phyloP scores from a whole-genome alignment of 176 grass and related monocot genomes.

The Secale cereale region DNA sequence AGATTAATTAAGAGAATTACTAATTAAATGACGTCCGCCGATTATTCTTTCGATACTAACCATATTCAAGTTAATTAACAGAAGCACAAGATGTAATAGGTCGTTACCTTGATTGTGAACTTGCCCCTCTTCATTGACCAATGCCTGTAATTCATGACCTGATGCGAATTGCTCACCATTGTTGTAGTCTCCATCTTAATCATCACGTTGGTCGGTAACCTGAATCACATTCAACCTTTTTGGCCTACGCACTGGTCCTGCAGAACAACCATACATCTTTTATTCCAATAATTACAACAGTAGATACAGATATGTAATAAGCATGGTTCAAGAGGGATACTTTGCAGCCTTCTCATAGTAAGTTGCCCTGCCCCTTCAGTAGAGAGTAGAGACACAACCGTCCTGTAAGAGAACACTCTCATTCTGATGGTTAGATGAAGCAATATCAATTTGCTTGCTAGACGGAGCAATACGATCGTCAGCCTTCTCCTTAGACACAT shows the following conservation, averaged over 20 bases:
- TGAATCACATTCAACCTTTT: neutral
- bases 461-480: neutral
- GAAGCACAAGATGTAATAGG: too few relatives aligned
- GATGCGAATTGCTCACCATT: too few relatives aligned
- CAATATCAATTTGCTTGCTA: too few relatives aligned
- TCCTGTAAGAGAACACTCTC: neutral
- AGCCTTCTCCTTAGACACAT: neutral
- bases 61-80: too few relatives aligned
- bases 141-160: too few relatives aligned
- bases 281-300: neutral
- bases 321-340: neutral
- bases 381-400: neutral
- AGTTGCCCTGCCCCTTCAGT: neutral
- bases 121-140: too few relatives aligned
- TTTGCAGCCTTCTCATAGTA: neutral
- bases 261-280: neutral
- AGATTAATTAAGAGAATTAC: too few relatives aligned
- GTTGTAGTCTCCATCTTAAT: neutral
- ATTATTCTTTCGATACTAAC: too few relatives aligned
- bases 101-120: too few relatives aligned
- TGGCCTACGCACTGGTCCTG: neutral
- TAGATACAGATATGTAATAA: neutral
- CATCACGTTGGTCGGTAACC: neutral
- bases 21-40: too few relatives aligned
- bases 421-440: neutral